Evolutionary conservation across 2,329 filamentous ascomycete species (phyloP).

Genomic region (Gliomastix tumulicola): DNA sequence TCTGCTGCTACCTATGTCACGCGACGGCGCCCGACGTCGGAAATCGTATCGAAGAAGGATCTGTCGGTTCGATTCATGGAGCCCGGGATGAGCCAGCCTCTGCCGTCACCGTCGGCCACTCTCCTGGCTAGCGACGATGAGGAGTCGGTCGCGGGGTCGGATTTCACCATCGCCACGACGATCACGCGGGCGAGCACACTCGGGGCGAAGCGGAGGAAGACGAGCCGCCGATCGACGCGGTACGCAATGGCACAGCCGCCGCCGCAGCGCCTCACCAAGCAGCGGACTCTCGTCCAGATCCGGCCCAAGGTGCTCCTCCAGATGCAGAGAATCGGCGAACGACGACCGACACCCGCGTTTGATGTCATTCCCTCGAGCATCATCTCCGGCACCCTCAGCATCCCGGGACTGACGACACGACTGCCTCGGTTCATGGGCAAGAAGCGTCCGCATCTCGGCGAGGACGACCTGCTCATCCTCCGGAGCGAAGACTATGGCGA

Average conservation of each 20-base stretch:
- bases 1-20: too few relatives aligned
- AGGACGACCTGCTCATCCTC: conserved; percentile 65
- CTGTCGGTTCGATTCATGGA: conserved; percentile 40
- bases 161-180: conserved; percentile 25
- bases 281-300: conserved; percentile 59
- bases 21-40: conserved; percentile 25
- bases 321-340: conserved; percentile 57
- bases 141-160: conserved; percentile 30
- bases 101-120: conserved; percentile 19
- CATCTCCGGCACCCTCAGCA: conserved; percentile 46
- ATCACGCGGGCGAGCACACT: too few relatives aligned
- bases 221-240: conserved; percentile 40
- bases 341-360: conserved; percentile 54
- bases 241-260: conserved; percentile 65
- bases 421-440: conserved; percentile 59
- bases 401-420: conserved; percentile 50
- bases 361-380: conserved; percentile 68
- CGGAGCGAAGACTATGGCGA: conserved; percentile 59
- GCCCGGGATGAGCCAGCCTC: conserved; percentile 16
- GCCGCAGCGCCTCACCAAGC: conserved; percentile 49
- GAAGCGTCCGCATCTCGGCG: conserved; percentile 56
- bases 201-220: too few relatives aligned
- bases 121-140: conserved; percentile 43
- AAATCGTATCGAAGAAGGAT: conserved; percentile 28
- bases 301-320: conserved; percentile 66